phyloP scores from a whole-genome alignment of 2,329 filamentous ascomycete species.

The Zopfia rhizophila region DNA sequence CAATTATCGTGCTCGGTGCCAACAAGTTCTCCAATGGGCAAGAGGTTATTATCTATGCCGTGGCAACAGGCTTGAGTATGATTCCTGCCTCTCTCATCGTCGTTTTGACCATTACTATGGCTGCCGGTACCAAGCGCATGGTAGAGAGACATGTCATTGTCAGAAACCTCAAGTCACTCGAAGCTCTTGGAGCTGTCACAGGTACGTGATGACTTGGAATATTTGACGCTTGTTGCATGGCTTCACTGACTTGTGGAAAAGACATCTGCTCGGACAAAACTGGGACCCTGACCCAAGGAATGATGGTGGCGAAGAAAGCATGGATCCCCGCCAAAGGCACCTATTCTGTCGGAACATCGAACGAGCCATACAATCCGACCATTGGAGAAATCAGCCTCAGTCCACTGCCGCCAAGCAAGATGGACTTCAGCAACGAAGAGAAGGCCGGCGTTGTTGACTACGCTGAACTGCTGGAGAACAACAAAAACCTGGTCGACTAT shows the following conservation, averaged over 20 bases:
- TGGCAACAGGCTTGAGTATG: conserved; percentile 52
- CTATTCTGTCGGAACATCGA: conserved; percentile 24
- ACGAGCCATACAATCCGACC: conserved; percentile 25
- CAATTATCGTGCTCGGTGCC: conserved; percentile 54
- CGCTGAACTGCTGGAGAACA: conserved; percentile 17
- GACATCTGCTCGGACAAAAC: conserved; percentile 62
- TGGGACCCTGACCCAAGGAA: conserved; percentile 39
- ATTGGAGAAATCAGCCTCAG: conserved; percentile 21
- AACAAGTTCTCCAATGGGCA: conserved; percentile 51
- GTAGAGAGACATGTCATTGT: conserved; percentile 23
- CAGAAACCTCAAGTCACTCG: conserved; percentile 28
- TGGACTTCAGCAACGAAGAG: conserved; percentile 15
- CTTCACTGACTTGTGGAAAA: conserved; percentile 68
- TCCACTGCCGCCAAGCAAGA: conserved; percentile 14
- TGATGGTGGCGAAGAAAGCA: conserved; percentile 29
- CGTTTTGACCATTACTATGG: conserved; percentile 53
- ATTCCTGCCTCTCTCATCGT: conserved; percentile 51
- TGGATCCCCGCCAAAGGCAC: conserved; percentile 27
- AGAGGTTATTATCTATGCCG: conserved; percentile 53
- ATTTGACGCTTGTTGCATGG: conserved; percentile 66
- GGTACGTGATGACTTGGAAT: no score
- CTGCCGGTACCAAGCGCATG: conserved; percentile 48
- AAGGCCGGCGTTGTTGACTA: conserved; percentile 1
- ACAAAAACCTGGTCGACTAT: conserved; percentile 23
- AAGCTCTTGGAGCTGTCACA: conserved; percentile 28